Conservation (phyloP, 1,139 yeast genomes). For the Sugiyamaella novakii region DNA sequence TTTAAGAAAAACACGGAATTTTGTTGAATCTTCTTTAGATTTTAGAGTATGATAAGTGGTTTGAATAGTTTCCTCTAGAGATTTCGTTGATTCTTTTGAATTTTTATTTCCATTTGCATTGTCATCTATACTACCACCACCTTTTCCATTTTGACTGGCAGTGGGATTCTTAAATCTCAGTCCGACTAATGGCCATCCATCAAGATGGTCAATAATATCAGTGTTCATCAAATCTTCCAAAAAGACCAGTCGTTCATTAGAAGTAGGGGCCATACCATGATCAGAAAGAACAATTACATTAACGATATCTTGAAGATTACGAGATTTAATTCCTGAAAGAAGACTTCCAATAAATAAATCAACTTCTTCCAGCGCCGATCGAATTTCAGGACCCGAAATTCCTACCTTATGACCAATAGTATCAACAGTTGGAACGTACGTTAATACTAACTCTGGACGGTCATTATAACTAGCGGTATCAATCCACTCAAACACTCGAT, state of each 20-base stretch:
- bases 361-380: constrained; percentile 59
- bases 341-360: constrained; percentile 63
- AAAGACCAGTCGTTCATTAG: constrained; percentile 61
- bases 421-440: constrained; percentile 82
- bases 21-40: constrained; percentile 39
- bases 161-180: constrained; percentile 53
- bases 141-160: not conserved
- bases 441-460: constrained; percentile 77
- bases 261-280: constrained; percentile 93
- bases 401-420: constrained; percentile 74
- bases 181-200: constrained; percentile 92
- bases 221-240: constrained; percentile 68
- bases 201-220: constrained; percentile 58
- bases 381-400: constrained; percentile 58
- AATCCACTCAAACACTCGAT: constrained; percentile 64
- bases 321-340: constrained; percentile 49
- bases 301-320: constrained; percentile 65
- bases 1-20: constrained; percentile 52
- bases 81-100: not conserved
- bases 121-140: constrained; percentile 10
- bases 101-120: constrained; percentile 24
- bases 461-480: constrained; percentile 50
- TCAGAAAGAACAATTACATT: constrained; percentile 82
- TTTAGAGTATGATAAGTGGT: constrained; percentile 46
- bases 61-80: constrained; percentile 35